Percentiles rank a stretch among this genome's conserved stretches.
phyloP scores from a whole-genome alignment of 371 early-diverging fungal genomes.

The Syncephalastrum contaminatum region DNA sequence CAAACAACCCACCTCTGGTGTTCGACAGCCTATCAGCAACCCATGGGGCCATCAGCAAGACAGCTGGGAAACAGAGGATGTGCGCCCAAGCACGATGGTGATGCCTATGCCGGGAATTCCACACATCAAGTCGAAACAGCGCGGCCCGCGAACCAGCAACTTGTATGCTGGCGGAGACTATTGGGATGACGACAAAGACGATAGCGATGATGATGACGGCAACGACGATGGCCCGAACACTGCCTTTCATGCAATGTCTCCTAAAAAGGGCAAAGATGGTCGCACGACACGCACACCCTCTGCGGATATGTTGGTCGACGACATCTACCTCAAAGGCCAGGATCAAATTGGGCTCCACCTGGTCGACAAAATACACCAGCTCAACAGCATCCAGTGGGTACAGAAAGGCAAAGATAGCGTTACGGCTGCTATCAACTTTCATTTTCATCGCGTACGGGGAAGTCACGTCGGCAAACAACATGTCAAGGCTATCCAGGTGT shows the following conservation, averaged over 20 bases:
- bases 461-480: background rate
- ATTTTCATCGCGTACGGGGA: slow-evolving; percentile 8
- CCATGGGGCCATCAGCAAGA: slow-evolving; percentile 7
- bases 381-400: slow-evolving; percentile 10
- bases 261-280: no score
- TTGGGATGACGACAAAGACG: background rate
- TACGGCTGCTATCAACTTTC: slow-evolving; percentile 20
- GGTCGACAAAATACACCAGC: slow-evolving; percentile 8
- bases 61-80: slow-evolving; percentile 23
- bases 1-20: background rate
- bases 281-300: no score
- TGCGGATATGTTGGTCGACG: no score
- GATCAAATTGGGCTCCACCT: slow-evolving; percentile 4
- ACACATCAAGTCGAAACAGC: slow-evolving; percentile 14
- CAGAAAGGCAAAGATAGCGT: background rate
- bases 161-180: slow-evolving; percentile 11
- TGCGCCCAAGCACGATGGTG: slow-evolving; percentile 28
- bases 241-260: no score
- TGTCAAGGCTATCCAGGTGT: slow-evolving; percentile 31
- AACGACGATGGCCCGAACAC: background rate
- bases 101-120: slow-evolving; percentile 31
- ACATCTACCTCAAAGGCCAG: background rate
- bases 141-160: slow-evolving; percentile 23
- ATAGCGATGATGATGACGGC: background rate
- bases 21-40: background rate